Evolutionary conservation across 805 yeast genomes (phyloP), one percentile per base, ranked within the genome.

Genomic region (Kluyveromyces dobzhanskii): DNA sequence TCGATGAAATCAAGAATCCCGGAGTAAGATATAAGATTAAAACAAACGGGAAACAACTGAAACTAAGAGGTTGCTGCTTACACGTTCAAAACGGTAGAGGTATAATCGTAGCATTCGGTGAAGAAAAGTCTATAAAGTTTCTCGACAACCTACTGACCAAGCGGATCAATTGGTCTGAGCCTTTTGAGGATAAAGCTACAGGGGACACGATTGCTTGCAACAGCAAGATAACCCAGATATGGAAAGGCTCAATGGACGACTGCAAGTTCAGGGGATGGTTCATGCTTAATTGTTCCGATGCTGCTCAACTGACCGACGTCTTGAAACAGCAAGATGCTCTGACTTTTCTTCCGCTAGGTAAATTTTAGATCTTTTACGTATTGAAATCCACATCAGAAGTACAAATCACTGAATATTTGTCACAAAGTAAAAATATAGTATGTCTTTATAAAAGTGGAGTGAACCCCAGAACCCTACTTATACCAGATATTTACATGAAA

Each of bases 31-130:
- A 66, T 60, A 84, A 87, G 52, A 71, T 88, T 6, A 88, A 85
- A 50, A 74, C 73, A 44, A 86, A 86, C 57, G 94, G 95, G 1
- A 76, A 76, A 46, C 90, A 90, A 54, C 56, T 76, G 35, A 71
- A 66, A 2, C 59, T 88, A 18, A 67, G 65, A 2, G 99, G 98
- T 0, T 65, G 76, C 18, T 70, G 79, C 41, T 50, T 80, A 3
- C 55, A 67, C 2, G 56, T 71, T 17, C 58, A 54, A 5, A 53
- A 51, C 10, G 66, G 66, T 0, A 70, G 75, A 44, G 74, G 74
- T 29, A 51, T 88, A 30, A 69, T 90, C 0, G 65, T 90, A 2
- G 80, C 76, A 1, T 90, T 85, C 49, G 97, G 97, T 0, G 79
- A 82, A 0, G 71, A 65, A 24, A 77, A 77, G 44, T 66, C 76